Base-by-base conservation (phyloP, 139 green algal genomes). In the Tetraselmis chui region DNA sequence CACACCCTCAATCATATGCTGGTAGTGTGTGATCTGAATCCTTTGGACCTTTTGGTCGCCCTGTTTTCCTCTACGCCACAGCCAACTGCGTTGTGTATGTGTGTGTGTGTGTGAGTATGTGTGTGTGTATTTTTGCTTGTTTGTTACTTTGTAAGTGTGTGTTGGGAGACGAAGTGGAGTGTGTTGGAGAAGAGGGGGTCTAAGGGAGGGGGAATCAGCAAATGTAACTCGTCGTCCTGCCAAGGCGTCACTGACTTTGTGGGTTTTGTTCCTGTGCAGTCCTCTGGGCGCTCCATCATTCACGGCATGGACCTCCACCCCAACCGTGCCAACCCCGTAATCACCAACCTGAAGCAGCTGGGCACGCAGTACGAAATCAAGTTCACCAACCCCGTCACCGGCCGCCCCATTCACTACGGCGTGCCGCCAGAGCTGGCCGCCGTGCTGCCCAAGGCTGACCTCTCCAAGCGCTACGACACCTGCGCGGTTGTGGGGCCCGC, bases 401-500 rank as follows among this genome's bases (percentile, higher is more conserved):
- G 58, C 22, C 24, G 78, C 32, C 30, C 25, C 23, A 18, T 76
- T 18, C 31, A 83, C 79, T 83, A 59, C 30, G 79, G n/a, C 29
- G 77, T 84, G 23, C 59, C 76, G 75, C 81, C 81, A 18, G 81
- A 84, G 28, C n/a, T 80, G 25, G 5, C 29, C n/a, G 30, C 59
- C 26, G 81, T 84, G 5, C 25, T 84, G n/a, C 81, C 81, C 75
- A 31, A n/a, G 25, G 76, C 45, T 26, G 81, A 84, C 81, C n/a
- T 45, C n/a, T n/a, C n/a, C n/a, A 84, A 81, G 67, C 24, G 59
- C 23, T 59, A 24, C 77, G 77, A 81, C 28, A 58, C 27, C 11
- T 81, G 77, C 77, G 77, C 77, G 11, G 29, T 81, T 5, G 77
- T 81, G 28, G 77, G 77, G 5, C 11, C 24, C 25, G 25, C 25